phyloP scores from a whole-genome alignment of 2,329 filamentous ascomycete species.

The Penicillium olsonii region DNA sequence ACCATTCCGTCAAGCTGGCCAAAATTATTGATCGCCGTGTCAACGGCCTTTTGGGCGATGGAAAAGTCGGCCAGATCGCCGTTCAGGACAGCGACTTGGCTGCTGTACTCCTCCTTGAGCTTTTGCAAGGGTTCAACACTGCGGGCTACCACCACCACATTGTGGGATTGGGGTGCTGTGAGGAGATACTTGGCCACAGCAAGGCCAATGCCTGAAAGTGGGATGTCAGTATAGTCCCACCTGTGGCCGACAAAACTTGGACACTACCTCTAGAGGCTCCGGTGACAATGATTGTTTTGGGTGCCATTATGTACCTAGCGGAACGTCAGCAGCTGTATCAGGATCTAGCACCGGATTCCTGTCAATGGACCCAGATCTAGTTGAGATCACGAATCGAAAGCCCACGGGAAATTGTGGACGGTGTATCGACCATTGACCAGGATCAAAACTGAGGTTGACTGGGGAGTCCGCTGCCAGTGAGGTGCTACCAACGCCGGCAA shows the following conservation, averaged over 20 bases:
- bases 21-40: slow-evolving; percentile 67
- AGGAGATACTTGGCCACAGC: slow-evolving; percentile 63
- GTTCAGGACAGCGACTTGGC: slow-evolving; percentile 57
- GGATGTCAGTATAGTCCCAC: slow-evolving; percentile 1
- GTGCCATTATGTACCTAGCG: slow-evolving; percentile 40
- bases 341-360: too few relatives aligned
- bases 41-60: slow-evolving; percentile 62
- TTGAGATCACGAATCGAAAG: too few relatives aligned
- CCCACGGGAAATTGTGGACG: too few relatives aligned
- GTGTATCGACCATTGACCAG: too few relatives aligned
- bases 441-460: too few relatives aligned
- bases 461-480: too few relatives aligned
- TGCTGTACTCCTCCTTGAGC: slow-evolving; percentile 55
- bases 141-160: slow-evolving; percentile 61
- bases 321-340: slow-evolving; percentile 8
- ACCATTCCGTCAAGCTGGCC: slow-evolving; percentile 77
- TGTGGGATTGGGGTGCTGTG: slow-evolving; percentile 49
- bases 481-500: too few relatives aligned
- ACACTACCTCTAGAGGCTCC: slow-evolving; percentile 62
- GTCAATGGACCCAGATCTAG: too few relatives aligned
- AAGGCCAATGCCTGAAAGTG: slow-evolving; percentile 59
- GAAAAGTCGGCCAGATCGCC: slow-evolving; percentile 59
- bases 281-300: slow-evolving; percentile 70
- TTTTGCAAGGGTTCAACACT: slow-evolving; percentile 55
- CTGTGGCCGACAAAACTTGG: neutral